phyloP scores from a whole-genome alignment of 1,139 yeast genomes.

The Hanseniaspora gamundiae region DNA sequence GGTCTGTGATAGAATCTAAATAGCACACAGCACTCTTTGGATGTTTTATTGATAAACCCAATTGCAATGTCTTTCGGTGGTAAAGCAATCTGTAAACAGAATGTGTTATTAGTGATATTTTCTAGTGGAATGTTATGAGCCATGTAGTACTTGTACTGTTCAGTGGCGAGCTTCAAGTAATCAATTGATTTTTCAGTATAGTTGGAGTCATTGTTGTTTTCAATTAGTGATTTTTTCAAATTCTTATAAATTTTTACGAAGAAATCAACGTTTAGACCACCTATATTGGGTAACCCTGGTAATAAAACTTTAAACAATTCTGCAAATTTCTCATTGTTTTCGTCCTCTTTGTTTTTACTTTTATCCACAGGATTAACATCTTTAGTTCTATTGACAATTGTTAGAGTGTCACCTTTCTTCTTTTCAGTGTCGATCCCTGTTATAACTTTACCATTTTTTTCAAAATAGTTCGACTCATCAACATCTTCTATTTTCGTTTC shows the following conservation, averaged over 20 bases:
- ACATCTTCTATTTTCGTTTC: neutral
- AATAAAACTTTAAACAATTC: conserved; percentile 15
- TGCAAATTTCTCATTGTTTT: conserved; percentile 13
- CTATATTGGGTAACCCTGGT: conserved; percentile 20
- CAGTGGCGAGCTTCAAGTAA: conserved; percentile 12
- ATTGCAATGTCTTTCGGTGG: conserved; percentile 72
- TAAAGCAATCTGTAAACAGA: conserved; percentile 32
- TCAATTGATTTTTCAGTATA: conserved; percentile 6
- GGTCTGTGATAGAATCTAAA: conserved; percentile 85
- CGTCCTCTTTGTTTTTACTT: conserved; percentile 3
- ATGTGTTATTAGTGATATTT: conserved; percentile 29
- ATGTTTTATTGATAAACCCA: conserved; percentile 62
- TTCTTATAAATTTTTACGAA: conserved; percentile 18
- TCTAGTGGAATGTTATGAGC: conserved; percentile 9
- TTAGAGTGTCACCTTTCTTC: neutral
- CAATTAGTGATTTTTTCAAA: conserved; percentile 9
- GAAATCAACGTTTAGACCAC: conserved; percentile 17
- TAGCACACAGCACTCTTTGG: conserved; percentile 82
- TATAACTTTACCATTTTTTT: too few relatives aligned
- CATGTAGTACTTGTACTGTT: conserved; percentile 8
- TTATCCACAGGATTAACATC: neutral
- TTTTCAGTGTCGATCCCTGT: too few relatives aligned
- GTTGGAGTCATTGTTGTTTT: conserved; percentile 1
- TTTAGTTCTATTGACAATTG: neutral
- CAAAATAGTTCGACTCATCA: too few relatives aligned